Evolutionary conservation across 371 early-diverging fungal species (phyloP), one percentile per base, ranked within the genome.

Genomic region (Mortierella sp.): DNA sequence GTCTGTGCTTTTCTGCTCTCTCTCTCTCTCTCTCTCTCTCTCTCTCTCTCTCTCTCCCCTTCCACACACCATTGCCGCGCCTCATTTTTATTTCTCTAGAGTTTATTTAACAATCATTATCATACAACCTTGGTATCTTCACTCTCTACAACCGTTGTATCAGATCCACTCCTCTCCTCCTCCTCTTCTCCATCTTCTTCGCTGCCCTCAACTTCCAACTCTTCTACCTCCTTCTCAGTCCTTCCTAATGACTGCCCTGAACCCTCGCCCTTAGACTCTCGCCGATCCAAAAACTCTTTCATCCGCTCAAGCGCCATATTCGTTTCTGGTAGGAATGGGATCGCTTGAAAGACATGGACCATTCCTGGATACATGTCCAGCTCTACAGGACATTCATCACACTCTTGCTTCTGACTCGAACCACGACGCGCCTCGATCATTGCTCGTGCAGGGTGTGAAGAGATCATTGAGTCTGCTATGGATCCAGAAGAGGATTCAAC

Each of bases 311-410:
- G 63, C 0, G 88, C 88, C 66, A 85, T 83, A 9, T 47, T n/a
- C 7, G 86, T 72, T 37, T 80, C 71, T 64, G 82, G 84, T 7
- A 70, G 57, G 70, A 88, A 84, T 3, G 87, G 86, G 52, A 88
- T 81, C 9, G 86, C 86, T 60, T 88, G 88, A 52, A 88, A 88
- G 14, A 88, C 88, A 72, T 88, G 88, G 0, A 86, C 84, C 88
- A 88, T 88, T 14, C 70, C 69, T 16, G 79, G 73, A 55, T 72
- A 79, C 57, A 72, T 68, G n/a, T 79, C 79, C 30, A 79, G 14
- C 25, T 79, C 79, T 0, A 79, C 73, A 37, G 29, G 57, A 9
- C 43, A 37, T 9, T 3, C 37, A 37, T 3, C 37, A 37, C 37
- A 3, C 9, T 9, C 37, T 37, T n/a, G 23, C 44, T 59, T 45